Evolutionary conservation across 2,329 filamentous ascomycete species (phyloP), one percentile per base, ranked within the genome.

Genomic region (Hymenoscyphus scutula): DNA sequence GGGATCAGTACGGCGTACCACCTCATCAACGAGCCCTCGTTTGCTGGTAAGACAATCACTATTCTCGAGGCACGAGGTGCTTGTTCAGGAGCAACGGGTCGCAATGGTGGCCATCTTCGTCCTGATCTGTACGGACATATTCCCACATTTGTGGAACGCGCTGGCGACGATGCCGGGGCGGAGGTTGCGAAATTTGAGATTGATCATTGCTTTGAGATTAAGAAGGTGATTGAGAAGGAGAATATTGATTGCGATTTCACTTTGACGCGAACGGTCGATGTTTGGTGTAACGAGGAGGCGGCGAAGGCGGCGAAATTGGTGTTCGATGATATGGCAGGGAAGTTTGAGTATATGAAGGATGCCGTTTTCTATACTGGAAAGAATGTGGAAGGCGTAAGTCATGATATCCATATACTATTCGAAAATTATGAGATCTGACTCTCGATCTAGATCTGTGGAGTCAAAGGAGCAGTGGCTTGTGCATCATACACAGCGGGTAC

Each of bases 51-150:
- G 19, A 51, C 45, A 25, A 51, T 51, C 45, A 51, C 45, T 19
- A 51, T 92, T 77, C 79, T 92, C 4, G 90, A 93, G 76, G 89
- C 89, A 17, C 81, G 90, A 68, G 89, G 92, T 77, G 88, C 86
- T 2, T 92, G 89, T 71, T 91, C 84, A 83, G 89, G 89, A 13
- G 90, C 90, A 27, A 92, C 89, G 1, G 89, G 89, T n/a, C 77
- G 89, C 71, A 65, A 79, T 54, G 61, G 79, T 17, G 78, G 78
- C 1, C 78, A 80, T 64, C 58, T 80, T 38, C 75, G 76, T 53
- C 78, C 79, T 2, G 76, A 77, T 65, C 56, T 76, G 8, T 80
- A 79, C 63, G 73, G 72, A 32, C 72, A 73, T n/a, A 74, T 77
- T 6, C 67, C 73, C 6, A 74, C 61, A 6, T 68, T 74, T 27